phyloP scores from a whole-genome alignment of 2,329 filamentous ascomycete species.

The Fusarium sp. region DNA sequence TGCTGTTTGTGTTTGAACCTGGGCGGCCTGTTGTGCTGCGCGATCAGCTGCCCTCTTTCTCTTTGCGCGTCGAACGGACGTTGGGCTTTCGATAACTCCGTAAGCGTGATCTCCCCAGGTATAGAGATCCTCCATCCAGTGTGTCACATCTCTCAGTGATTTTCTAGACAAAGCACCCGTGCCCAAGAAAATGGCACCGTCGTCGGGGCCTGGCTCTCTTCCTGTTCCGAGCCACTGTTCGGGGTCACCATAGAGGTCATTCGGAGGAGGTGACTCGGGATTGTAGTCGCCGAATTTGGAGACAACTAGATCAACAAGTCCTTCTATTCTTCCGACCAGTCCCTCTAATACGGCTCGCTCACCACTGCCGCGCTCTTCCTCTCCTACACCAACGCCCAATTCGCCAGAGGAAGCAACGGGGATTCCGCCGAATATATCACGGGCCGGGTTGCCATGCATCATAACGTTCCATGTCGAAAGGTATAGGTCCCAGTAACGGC shows the following conservation, averaged over 20 bases:
- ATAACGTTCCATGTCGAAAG: slow-evolving; percentile 86
- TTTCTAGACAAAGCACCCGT: slow-evolving; percentile 77
- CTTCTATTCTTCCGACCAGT: slow-evolving; percentile 82
- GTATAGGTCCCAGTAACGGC: slow-evolving; percentile 83
- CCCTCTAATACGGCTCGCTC: slow-evolving; percentile 94
- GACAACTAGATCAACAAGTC: slow-evolving; percentile 88
- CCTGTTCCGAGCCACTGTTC: slow-evolving; percentile 79
- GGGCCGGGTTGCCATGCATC: slow-evolving; percentile 87
- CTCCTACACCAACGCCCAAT: slow-evolving; percentile 91
- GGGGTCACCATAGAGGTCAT: slow-evolving; percentile 41
- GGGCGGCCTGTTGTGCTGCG: slow-evolving; percentile 15
- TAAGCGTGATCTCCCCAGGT: slow-evolving; percentile 86
- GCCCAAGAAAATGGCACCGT: slow-evolving; percentile 89
- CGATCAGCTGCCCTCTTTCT: slow-evolving; percentile 49
- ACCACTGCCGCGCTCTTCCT: slow-evolving; percentile 93
- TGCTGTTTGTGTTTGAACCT: not conserved
- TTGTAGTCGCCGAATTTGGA: slow-evolving; percentile 79
- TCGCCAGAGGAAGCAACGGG: slow-evolving; percentile 92
- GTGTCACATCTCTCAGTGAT: slow-evolving; percentile 78
- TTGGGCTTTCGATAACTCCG: slow-evolving; percentile 83
- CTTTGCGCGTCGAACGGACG: slow-evolving; percentile 69
- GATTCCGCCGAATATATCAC: slow-evolving; percentile 82
- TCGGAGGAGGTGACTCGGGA: slow-evolving; percentile 41
- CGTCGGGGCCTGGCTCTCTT: slow-evolving; percentile 74
- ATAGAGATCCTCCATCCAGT: slow-evolving; percentile 92